phyloP scores from a whole-genome alignment of 176 grass and related monocot species.

The Pharus latifolius region DNA sequence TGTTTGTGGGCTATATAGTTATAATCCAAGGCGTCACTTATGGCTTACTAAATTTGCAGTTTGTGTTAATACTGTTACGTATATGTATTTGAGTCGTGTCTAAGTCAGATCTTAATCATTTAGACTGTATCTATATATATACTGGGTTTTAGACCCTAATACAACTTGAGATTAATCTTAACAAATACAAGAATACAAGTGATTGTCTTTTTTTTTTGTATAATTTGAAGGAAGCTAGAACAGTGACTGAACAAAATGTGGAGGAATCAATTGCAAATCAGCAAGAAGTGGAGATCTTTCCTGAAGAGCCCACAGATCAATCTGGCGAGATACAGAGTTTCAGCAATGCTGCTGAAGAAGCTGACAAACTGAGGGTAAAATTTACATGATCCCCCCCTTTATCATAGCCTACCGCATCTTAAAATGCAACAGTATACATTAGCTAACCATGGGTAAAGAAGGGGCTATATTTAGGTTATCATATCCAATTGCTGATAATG shows the following conservation, averaged over 20 bases:
- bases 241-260: not conserved
- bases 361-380: slow-evolving; percentile 39
- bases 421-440: not conserved
- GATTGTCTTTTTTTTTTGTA: not conserved
- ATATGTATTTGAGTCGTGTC: no score
- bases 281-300: not conserved
- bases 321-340: slow-evolving; percentile 13
- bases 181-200: no score
- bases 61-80: not conserved
- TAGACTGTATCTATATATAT: no score
- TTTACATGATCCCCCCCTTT: not conserved
- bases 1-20: not conserved
- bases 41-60: not conserved
- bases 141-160: no score
- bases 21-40: not conserved
- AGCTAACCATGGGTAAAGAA: not conserved
- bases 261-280: not conserved
- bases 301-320: slow-evolving; percentile 11
- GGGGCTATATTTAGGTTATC: not conserved
- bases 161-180: no score
- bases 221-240: slow-evolving; percentile 27
- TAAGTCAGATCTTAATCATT: no score
- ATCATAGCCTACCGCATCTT: not conserved
- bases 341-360: slow-evolving; percentile 3
- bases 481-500: not conserved